phyloP scores from a whole-genome alignment of 768 basidiomycete genomes.

The Daedaleopsis sinensis region DNA sequence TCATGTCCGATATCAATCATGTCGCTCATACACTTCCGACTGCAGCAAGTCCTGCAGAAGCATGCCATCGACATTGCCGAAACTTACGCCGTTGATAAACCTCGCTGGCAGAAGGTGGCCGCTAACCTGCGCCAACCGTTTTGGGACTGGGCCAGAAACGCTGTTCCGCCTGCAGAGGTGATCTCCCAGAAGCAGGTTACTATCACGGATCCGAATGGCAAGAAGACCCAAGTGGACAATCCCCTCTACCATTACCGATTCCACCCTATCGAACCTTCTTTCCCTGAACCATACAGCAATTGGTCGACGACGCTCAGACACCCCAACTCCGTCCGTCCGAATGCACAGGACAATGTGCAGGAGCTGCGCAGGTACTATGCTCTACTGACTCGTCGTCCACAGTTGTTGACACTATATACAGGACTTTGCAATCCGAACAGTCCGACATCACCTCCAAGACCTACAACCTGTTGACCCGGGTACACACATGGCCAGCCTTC shows the following conservation, averaged over 20 bases:
- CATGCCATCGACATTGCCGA: slow-evolving; percentile 45
- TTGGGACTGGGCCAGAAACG: slow-evolving; percentile 52
- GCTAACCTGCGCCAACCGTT: slow-evolving; percentile 43
- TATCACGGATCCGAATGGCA: slow-evolving; percentile 12
- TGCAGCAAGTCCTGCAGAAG: slow-evolving; percentile 50
- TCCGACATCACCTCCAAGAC: slow-evolving; percentile 11
- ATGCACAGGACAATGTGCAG: slow-evolving; percentile 13
- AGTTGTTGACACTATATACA: not conserved
- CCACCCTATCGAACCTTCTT: slow-evolving; percentile 14
- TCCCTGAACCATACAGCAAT: slow-evolving; percentile 13
- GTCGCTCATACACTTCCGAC: slow-evolving; percentile 32
- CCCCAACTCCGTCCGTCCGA: slow-evolving; percentile 6
- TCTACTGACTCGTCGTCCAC: not conserved
- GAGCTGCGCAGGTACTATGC: slow-evolving; percentile 5
- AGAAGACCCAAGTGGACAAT: slow-evolving; percentile 11
- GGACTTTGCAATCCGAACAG: slow-evolving; percentile 7
- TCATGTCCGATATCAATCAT: slow-evolving; percentile 43
- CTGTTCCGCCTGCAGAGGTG: slow-evolving; percentile 15
- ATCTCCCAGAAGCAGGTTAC: slow-evolving; percentile 10
- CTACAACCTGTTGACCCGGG: slow-evolving; percentile 13
- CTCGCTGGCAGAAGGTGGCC: slow-evolving; percentile 39
- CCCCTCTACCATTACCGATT: slow-evolving; percentile 20
- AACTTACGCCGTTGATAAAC: slow-evolving; percentile 35
- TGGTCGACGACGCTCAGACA: slow-evolving; percentile 22
- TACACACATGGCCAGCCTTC: slow-evolving; percentile 46